Base-by-base conservation (phyloP, 2,329 filamentous ascomycete genomes). In the Pseudocercospora vitis region DNA sequence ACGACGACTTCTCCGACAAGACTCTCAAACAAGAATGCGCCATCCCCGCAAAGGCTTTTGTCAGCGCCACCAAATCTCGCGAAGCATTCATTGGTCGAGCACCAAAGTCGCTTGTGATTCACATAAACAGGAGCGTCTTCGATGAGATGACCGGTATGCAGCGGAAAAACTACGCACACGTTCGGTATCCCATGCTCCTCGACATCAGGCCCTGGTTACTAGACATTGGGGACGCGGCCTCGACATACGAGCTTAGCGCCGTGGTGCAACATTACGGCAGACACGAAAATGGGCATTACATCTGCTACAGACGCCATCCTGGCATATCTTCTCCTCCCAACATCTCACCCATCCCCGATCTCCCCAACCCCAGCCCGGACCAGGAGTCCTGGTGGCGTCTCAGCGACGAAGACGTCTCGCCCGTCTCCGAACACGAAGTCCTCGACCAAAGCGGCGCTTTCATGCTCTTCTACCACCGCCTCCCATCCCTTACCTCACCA, bases 231-330 rank as follows among this genome's bases (percentile, higher is more conserved):
- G 58, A 52, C 18, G 47, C 33, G n/a, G 26, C 53, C 24, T 37
- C 55, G 8, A 39, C 52, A 7, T 62, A 59, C 29, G 26, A 33
- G 21, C 52, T 63, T 19, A 58, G 51, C 23, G 90, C 91, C 24
- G 88, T 92, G 0, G 82, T 97, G 7, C 94, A 90, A 1, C 94
- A 97, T 68, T 89, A 88, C 57, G 94, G 94, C 3, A 81, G 88
- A 26, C 94, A 97, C 69, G 91, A 96, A 58, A 96, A 95, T 64
- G 94, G 94, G 0, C 94, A 99, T 73, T 97, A 99, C 64, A 85
- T 96, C 32, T 95, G 90, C 69, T 96, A 94, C 70, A 82, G 89
- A 48, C 88, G 87, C 65, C 86, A 89, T 65, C 78, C 82, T 40
- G 45, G 50, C 12, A 7, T 39, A 1, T 35, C 33, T 0, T 32